Evolutionary conservation across 768 basidiomycete genomes (phyloP).

Genomic region (Leccinum variicolor): DNA sequence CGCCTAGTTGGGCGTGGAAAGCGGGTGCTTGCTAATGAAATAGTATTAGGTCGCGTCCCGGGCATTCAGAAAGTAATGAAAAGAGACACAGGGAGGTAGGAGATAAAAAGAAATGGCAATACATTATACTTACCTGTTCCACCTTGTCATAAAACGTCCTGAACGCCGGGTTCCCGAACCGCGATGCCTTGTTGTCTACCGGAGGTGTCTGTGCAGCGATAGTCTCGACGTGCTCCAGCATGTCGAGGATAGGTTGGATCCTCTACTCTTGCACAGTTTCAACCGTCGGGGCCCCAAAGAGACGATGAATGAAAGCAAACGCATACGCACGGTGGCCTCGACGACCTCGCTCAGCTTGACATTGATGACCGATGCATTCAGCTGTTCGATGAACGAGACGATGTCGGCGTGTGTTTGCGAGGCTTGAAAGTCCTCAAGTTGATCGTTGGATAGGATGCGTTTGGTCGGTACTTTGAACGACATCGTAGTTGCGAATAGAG

Average conservation of each 20-base stretch:
- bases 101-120: background rate
- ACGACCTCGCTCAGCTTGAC: conserved; percentile 71
- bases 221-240: conserved; percentile 66
- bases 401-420: conserved; percentile 70
- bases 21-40: conserved; percentile 46
- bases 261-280: conserved; percentile 43
- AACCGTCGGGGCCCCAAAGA: background rate
- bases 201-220: conserved; percentile 74
- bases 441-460: conserved; percentile 69
- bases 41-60: background rate
- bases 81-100: background rate
- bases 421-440: conserved; percentile 77
- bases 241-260: conserved; percentile 53
- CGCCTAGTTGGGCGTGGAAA: conserved; percentile 59
- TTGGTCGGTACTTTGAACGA: conserved; percentile 58
- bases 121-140: conserved; percentile 52
- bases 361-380: conserved; percentile 75
- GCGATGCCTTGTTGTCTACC: conserved; percentile 83
- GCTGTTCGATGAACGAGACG: conserved; percentile 62
- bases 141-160: conserved; percentile 86
- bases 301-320: background rate
- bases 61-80: background rate
- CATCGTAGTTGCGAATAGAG: conserved; percentile 20
- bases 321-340: conserved; percentile 54
- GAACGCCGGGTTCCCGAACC: conserved; percentile 98